Evolutionary conservation across 805 yeast species (phyloP).

Genomic region (Scheffersomyces spartinae): DNA sequence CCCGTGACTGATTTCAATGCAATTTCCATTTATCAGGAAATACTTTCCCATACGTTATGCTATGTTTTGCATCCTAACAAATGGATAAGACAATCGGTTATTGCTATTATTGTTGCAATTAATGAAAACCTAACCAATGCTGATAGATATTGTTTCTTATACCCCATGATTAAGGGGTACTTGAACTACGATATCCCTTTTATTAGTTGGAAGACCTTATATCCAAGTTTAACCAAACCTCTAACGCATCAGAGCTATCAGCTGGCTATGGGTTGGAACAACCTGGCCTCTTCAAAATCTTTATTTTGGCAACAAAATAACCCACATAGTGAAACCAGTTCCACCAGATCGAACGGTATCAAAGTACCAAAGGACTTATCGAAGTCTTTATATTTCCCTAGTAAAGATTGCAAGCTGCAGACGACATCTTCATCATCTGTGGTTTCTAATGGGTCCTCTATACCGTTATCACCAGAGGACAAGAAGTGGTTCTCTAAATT

Average conservation of each 20-base stretch:
- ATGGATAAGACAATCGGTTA: constrained; percentile 64
- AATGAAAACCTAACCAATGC: constrained; percentile 58
- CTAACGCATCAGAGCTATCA: constrained; percentile 55
- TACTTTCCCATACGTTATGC: constrained; percentile 18
- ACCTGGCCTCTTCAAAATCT: constrained; percentile 45
- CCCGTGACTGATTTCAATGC: constrained; percentile 26
- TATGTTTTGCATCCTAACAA: constrained; percentile 83
- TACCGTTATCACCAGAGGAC: constrained; percentile 56
- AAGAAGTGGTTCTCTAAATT: constrained; percentile 63
- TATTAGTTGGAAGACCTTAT: constrained; percentile 53
- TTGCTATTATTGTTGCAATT: constrained; percentile 50
- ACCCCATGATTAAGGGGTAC: constrained; percentile 69
- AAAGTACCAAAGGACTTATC: too few species aligned
- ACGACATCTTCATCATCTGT: too few species aligned
- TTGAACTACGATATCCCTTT: constrained; percentile 67
- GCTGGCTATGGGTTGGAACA: constrained; percentile 59
- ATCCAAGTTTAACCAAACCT: constrained; percentile 59
- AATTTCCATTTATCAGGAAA: constrained; percentile 24
- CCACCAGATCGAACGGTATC: too few species aligned
- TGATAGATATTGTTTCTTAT: constrained; percentile 71
- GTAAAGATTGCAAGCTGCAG: too few species aligned
- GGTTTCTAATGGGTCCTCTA: too few species aligned
- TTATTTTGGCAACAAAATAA: constrained; percentile 79
- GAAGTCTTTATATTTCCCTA: too few species aligned
- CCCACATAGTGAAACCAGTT: too few species aligned